Conservation (phyloP, 495 filamentous ascomycete species). For the Annulohypoxylon nitens region DNA sequence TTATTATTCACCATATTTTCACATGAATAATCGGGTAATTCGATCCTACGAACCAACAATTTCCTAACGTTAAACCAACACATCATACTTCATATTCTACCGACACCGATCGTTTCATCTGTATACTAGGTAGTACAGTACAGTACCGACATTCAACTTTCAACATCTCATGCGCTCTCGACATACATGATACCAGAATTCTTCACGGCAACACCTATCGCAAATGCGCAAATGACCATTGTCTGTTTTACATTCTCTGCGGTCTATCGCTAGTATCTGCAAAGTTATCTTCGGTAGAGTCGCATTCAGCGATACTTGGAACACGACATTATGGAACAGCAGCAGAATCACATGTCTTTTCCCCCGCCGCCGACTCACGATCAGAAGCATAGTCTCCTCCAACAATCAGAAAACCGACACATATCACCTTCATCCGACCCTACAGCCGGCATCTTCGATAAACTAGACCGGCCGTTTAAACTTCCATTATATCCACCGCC, state of each 20-base stretch:
- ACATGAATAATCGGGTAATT: conserved; percentile 39
- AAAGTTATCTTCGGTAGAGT: conserved; percentile 34
- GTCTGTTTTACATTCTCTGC: conserved; percentile 18
- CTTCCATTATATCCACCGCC: conserved; percentile 52
- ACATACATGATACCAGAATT: conserved; percentile 30
- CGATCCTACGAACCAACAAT: conserved; percentile 30
- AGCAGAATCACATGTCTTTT: conserved; percentile 49
- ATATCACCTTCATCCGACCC: conserved; percentile 40
- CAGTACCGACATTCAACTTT: conserved; percentile 23
- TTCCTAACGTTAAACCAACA: conserved; percentile 18
- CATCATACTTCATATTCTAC: conserved; percentile 3
- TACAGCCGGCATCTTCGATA: conserved; percentile 29
- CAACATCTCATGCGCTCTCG: conserved; percentile 20
- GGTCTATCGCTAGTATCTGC: conserved; percentile 28
- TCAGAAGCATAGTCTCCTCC: conserved; percentile 43
- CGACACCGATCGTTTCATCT: conserved; percentile 22
- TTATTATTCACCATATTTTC: conserved; percentile 12
- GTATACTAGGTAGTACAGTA: conserved; percentile 28
- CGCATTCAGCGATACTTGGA: conserved; percentile 24
- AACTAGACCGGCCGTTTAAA: conserved; percentile 46
- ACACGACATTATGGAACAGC: conserved; percentile 44
- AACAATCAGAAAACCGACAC: conserved; percentile 39
- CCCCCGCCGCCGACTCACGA: conserved; percentile 42
- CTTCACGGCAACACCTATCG: not conserved
- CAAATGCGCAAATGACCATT: conserved; percentile 44